Percentiles rank a stretch among this genome's conserved stretches.
phyloP scores from a whole-genome alignment of 73 alveolate genomes.

The Uronychia setigera region DNA sequence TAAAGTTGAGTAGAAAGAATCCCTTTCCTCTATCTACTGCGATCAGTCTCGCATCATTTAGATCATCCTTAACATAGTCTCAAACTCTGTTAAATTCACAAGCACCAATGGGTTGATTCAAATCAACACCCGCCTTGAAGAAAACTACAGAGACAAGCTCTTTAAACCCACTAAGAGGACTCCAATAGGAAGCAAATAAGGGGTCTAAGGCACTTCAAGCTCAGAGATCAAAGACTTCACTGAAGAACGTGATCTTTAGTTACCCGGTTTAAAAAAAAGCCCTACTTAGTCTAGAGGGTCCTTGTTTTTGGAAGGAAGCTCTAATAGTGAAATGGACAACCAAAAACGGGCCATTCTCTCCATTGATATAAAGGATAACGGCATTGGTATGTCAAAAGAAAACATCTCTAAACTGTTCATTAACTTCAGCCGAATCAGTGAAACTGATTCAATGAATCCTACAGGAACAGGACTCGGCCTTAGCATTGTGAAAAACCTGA shows the following conservation, averaged over 20 bases:
- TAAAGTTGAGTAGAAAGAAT: not conserved
- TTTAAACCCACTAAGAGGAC: too few relatives aligned
- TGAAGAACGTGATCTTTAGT: not conserved
- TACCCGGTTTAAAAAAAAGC: not conserved
- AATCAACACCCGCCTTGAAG: not conserved
- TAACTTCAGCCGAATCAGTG: not conserved
- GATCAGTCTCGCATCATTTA: not conserved
- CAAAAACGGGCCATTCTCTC: not conserved
- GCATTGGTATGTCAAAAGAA: not conserved
- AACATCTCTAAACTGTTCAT: not conserved
- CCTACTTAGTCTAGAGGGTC: not conserved
- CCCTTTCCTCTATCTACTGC: not conserved
- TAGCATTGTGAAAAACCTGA: not conserved
- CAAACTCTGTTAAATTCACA: not conserved
- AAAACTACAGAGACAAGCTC: not conserved
- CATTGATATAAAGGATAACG: not conserved
- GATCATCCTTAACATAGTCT: not conserved
- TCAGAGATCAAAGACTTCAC: too few relatives aligned
- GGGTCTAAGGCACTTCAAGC: too few relatives aligned
- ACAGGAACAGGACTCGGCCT: conserved; percentile 23
- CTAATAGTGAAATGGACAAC: too few relatives aligned
- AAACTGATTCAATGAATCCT: not conserved
- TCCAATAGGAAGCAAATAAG: too few relatives aligned
- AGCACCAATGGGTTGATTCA: not conserved
- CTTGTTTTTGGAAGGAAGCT: not conserved